Conservation (phyloP, 495 filamentous ascomycete species). For the Clohesyomyces aquaticus region DNA sequence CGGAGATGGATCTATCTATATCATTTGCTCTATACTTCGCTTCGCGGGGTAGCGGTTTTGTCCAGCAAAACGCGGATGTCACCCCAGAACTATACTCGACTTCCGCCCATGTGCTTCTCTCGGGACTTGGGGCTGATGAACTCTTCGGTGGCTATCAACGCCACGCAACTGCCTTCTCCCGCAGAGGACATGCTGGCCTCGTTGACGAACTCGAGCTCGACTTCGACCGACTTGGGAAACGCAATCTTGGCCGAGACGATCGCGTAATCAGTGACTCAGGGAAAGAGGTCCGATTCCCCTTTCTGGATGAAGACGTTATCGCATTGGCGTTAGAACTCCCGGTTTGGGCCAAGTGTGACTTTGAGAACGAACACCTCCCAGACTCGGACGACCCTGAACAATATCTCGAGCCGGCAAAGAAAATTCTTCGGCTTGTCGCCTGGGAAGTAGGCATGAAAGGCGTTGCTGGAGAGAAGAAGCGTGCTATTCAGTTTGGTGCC, state of each 20-base stretch:
- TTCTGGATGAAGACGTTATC: conserved; percentile 83
- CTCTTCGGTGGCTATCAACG: conserved; percentile 92
- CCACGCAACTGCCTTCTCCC: conserved; percentile 75
- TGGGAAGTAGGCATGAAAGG: conserved; percentile 68
- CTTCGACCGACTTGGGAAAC: conserved; percentile 80
- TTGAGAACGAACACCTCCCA: conserved; percentile 49
- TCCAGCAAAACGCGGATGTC: conserved; percentile 34
- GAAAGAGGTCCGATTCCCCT: conserved; percentile 90
- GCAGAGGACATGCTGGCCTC: conserved; percentile 68
- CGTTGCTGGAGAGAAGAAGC: conserved; percentile 84
- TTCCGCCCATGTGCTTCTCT: conserved; percentile 80
- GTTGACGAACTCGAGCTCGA: conserved; percentile 86
- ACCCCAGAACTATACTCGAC: conserved; percentile 60
- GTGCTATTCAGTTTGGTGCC: conserved; percentile 62
- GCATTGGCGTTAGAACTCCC: conserved; percentile 73
- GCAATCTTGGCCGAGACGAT: conserved; percentile 94
- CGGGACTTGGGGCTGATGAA: conserved; percentile 93
- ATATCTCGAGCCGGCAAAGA: conserved; percentile 75
- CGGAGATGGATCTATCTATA: conserved; percentile 99
- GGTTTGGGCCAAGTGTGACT: conserved; percentile 85
- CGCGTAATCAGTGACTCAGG: conserved; percentile 88
- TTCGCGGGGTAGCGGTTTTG: conserved; percentile 70
- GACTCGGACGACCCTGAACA: conserved; percentile 35
- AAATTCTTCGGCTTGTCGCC: conserved; percentile 77
- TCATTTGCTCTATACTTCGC: conserved; percentile 91